Conservation (phyloP, 495 filamentous ascomycete genomes). For the Aspergillus campestris region DNA sequence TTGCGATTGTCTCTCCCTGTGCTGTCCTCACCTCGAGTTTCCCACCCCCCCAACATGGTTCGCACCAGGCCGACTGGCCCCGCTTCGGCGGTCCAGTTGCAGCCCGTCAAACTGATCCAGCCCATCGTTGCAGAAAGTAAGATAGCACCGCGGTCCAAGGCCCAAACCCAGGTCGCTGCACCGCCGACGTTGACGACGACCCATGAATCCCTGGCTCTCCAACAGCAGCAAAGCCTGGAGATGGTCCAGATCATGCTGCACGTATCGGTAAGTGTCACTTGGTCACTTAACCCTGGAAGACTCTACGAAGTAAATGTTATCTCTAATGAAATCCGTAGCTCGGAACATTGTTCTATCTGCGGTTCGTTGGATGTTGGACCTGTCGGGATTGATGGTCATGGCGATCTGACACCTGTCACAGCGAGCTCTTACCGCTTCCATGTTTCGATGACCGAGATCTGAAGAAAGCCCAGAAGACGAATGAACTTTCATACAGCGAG, state of each 20-base stretch:
- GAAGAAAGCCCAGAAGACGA: conserved; percentile 11
- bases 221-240: conserved; percentile 39
- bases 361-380: conserved; percentile 10
- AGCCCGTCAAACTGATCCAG: conserved; percentile 3
- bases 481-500: conserved; percentile 18
- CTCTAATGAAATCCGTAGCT: conserved; percentile 10
- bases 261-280: conserved; percentile 20
- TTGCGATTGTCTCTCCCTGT: no score
- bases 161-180: conserved; percentile 9
- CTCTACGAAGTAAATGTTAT: not conserved
- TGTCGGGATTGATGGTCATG: not conserved
- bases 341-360: conserved; percentile 24
- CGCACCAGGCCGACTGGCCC: conserved; percentile 19
- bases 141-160: conserved; percentile 6
- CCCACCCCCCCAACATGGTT: conserved; percentile 9
- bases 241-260: conserved; percentile 42
- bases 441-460: conserved; percentile 25
- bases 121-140: not conserved
- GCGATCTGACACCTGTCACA: conserved; percentile 8
- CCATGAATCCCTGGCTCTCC: conserved; percentile 5
- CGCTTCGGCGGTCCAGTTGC: conserved; percentile 11
- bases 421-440: conserved; percentile 23
- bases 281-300: no score
- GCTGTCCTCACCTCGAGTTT: no score
- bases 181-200: conserved; percentile 1